Percentiles rank a stretch among this genome's conserved stretches.
Evolutionary conservation across 805 yeast species (phyloP).

Genomic region (Ogataea wickerhamii): DNA sequence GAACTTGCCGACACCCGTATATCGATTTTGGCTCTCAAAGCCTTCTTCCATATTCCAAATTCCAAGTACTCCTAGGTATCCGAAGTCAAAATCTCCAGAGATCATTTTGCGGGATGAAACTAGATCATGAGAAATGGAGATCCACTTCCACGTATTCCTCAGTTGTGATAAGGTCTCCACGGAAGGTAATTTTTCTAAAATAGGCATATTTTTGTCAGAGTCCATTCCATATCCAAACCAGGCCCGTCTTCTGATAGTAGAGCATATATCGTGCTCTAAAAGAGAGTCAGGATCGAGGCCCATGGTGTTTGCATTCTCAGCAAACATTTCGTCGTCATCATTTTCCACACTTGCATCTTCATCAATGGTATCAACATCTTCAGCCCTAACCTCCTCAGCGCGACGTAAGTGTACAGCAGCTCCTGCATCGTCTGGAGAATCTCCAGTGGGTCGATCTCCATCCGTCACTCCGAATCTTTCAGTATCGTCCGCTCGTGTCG

Average conservation of each 20-base stretch:
- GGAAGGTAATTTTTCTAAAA: constrained; percentile 50
- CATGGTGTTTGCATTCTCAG: constrained; percentile 19
- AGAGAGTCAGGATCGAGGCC: constrained; percentile 31
- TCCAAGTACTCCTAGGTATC: constrained; percentile 84
- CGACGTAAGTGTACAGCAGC: background rate
- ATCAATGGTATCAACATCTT: background rate
- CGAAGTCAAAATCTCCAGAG: constrained; percentile 69
- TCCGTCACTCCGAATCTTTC: constrained; percentile 6
- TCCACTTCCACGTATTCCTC: constrained; percentile 89
- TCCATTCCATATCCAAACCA: constrained; percentile 67
- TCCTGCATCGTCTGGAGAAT: constrained; percentile 1
- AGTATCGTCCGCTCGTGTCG: constrained; percentile 3
- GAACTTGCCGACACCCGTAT: constrained; percentile 30
- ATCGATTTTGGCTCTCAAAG: constrained; percentile 47
- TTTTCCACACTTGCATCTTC: constrained; percentile 9
- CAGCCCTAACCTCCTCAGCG: constrained; percentile 1
- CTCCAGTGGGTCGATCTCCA: constrained; percentile 1
- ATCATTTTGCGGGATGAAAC: constrained; percentile 64
- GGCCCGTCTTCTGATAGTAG: constrained; percentile 70
- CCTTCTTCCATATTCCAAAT: constrained; percentile 79
- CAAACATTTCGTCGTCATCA: constrained; percentile 23
- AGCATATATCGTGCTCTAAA: constrained; percentile 69
- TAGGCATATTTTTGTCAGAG: constrained; percentile 57
- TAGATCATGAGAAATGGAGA: constrained; percentile 64
- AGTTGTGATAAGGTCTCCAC: constrained; percentile 54